Evolutionary conservation across 2,329 filamentous ascomycete species (phyloP).

Genomic region (Aspergillus awamori): DNA sequence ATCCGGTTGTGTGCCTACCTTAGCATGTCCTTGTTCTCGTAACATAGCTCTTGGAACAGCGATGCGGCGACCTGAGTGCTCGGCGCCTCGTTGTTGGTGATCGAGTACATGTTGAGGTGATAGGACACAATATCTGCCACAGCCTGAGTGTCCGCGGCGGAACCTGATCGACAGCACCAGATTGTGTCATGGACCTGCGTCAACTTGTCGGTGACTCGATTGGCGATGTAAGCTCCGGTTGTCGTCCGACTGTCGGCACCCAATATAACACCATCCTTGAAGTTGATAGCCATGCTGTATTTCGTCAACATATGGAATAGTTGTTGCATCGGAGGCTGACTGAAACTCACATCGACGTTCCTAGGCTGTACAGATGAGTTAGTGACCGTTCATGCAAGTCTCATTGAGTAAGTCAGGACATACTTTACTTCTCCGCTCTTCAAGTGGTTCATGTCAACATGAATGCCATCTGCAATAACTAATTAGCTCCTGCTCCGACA

Average conservation of each 20-base stretch:
- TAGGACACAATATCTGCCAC: constrained; percentile 98
- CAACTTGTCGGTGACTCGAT: constrained; percentile 98
- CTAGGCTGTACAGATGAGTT: constrained; percentile 65
- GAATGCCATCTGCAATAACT: constrained; percentile 80
- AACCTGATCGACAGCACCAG: constrained; percentile 98
- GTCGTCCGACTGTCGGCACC: constrained; percentile 97
- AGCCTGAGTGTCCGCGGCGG: constrained; percentile 95
- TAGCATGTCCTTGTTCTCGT: constrained; percentile 91
- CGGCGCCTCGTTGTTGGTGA: constrained; percentile 84
- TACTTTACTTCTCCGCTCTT: constrained; percentile 99
- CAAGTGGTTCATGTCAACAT: constrained; percentile 96
- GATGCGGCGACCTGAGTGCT: constrained; percentile 94
- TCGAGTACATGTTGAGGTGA: constrained; percentile 88
- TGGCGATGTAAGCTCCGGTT: constrained; percentile 96
- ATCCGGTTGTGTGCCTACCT: constrained; percentile 60
- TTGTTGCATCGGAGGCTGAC: not conserved
- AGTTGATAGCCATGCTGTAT: constrained; percentile 93
- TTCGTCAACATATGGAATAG: constrained; percentile 27
- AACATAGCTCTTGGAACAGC: constrained; percentile 97
- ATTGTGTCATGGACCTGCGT: constrained; percentile 98
- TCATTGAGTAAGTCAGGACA: constrained; percentile 43
- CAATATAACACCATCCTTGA: constrained; percentile 96
- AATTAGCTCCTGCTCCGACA: constrained; percentile 21
- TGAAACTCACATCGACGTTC: constrained; percentile 85
- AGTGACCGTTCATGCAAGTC: constrained; percentile 24